Conservation (phyloP, 1,139 yeast species). For the Hyphopichia fennica region DNA sequence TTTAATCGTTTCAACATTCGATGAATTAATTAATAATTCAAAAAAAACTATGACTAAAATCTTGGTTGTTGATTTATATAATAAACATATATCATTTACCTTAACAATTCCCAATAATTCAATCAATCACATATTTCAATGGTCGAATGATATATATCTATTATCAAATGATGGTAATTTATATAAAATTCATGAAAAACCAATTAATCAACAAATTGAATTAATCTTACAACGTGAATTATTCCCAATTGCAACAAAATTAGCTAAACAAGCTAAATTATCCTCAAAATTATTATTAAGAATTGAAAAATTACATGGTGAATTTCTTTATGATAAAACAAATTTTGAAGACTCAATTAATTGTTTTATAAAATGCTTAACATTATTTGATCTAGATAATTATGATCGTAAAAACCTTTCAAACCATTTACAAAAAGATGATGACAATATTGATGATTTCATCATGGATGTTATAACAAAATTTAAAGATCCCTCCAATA, state of each 20-base stretch:
- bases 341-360: slow-evolving; percentile 69
- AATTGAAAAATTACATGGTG: slow-evolving; percentile 71
- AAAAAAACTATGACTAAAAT: slow-evolving; percentile 43
- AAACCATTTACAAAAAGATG: slow-evolving; percentile 7
- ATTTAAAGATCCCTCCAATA: slow-evolving; percentile 82
- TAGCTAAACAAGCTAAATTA: slow-evolving; percentile 54
- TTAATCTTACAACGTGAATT: slow-evolving; percentile 69
- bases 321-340: slow-evolving; percentile 63
- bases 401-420: slow-evolving; percentile 7
- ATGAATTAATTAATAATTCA: slow-evolving; percentile 22
- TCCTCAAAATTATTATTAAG: slow-evolving; percentile 40
- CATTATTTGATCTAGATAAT: slow-evolving; percentile 13
- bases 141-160: slow-evolving; percentile 59
- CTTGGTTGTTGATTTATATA: slow-evolving; percentile 63
- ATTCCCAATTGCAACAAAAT: slow-evolving; percentile 68
- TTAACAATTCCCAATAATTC: slow-evolving; percentile 66
- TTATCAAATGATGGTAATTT: slow-evolving; percentile 77
- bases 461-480: slow-evolving; percentile 79
- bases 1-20: slow-evolving; percentile 53
- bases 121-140: slow-evolving; percentile 49
- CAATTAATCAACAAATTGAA: slow-evolving; percentile 66
- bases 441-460: slow-evolving; percentile 43
- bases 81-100: slow-evolving; percentile 71
- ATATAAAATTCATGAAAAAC: slow-evolving; percentile 66
- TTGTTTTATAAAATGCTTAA: slow-evolving; percentile 55